Conservation (phyloP, 257 asterid genomes). For the Lycium barbarum region DNA sequence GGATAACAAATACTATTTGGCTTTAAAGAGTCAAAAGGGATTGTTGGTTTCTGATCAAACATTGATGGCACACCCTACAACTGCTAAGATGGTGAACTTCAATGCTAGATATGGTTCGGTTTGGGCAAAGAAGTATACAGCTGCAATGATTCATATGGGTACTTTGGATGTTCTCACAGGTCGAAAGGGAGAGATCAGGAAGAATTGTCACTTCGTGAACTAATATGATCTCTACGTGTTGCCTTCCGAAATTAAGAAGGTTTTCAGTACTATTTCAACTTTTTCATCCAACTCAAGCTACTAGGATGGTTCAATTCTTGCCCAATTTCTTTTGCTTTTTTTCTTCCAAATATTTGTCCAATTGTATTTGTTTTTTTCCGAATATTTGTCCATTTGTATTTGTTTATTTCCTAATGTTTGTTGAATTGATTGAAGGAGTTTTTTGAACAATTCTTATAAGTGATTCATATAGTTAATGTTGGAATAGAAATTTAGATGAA, state of each 20-base stretch:
- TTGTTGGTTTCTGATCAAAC: constrained; percentile 30
- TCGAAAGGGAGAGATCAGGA: constrained; percentile 20
- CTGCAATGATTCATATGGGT: constrained; percentile 30
- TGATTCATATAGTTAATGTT: too few relatives aligned
- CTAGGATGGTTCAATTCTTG: background rate
- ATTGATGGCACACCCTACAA: background rate
- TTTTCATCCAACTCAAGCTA: background rate
- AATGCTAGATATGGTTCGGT: background rate
- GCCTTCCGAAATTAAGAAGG: background rate
- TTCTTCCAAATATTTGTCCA: background rate
- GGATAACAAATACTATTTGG: constrained; percentile 32
- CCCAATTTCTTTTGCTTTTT: background rate
- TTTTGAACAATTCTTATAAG: too few relatives aligned
- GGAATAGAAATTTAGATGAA: too few relatives aligned
- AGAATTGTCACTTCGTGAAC: background rate
- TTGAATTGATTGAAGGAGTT: background rate
- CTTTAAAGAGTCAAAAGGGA: constrained; percentile 32
- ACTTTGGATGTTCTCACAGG: constrained; percentile 21
- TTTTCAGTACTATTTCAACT: background rate
- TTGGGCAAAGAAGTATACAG: constrained; percentile 28
- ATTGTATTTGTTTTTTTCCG: background rate
- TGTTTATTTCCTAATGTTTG: background rate
- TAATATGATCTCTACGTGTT: background rate
- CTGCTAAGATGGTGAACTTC: background rate
- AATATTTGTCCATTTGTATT: background rate